Evolutionary conservation across 2,329 filamentous ascomycete species (phyloP).

Genomic region (Trichoderma oligosporum): DNA sequence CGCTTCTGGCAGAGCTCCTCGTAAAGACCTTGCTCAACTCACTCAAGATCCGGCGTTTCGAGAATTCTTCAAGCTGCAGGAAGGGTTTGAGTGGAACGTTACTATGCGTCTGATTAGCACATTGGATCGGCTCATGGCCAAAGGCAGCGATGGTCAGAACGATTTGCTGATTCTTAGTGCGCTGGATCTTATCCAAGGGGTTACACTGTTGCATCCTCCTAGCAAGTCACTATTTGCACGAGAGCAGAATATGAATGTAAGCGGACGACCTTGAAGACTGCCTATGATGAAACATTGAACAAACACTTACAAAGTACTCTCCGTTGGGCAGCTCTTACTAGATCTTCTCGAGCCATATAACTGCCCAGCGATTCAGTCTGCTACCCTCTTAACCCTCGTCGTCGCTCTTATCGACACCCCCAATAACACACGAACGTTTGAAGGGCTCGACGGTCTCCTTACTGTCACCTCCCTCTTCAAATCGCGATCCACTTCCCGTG

Average conservation of each 20-base stretch:
- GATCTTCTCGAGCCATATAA: constrained; percentile 92
- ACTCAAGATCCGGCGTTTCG: constrained; percentile 82
- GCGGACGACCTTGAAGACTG: constrained; percentile 28
- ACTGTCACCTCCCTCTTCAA: constrained; percentile 93
- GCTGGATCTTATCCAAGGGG: constrained; percentile 83
- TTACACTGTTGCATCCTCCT: constrained; percentile 82
- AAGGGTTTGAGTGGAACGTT: constrained; percentile 98
- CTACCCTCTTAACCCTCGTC: constrained; percentile 85
- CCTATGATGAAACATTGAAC: not conserved
- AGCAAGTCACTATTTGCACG: constrained; percentile 82
- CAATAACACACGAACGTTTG: constrained; percentile 85
- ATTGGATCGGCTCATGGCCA: constrained; percentile 80
- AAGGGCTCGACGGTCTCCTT: constrained; percentile 84
- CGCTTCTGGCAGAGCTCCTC: constrained; percentile 41
- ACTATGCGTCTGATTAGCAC: constrained; percentile 80
- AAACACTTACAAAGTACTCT: not conserved
- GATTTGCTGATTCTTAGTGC: constrained; percentile 85
- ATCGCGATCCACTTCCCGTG: constrained; percentile 74
- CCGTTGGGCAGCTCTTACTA: constrained; percentile 64
- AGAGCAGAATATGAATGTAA: constrained; percentile 89
- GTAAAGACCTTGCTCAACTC: constrained; percentile 66
- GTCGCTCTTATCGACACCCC: constrained; percentile 83
- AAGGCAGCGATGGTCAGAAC: constrained; percentile 75
- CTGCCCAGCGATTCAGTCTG: constrained; percentile 85
- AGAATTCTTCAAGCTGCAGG: constrained; percentile 94